Base-by-base conservation (phyloP, 2,329 filamentous ascomycete species). In the Colletotrichum shisoi region DNA sequence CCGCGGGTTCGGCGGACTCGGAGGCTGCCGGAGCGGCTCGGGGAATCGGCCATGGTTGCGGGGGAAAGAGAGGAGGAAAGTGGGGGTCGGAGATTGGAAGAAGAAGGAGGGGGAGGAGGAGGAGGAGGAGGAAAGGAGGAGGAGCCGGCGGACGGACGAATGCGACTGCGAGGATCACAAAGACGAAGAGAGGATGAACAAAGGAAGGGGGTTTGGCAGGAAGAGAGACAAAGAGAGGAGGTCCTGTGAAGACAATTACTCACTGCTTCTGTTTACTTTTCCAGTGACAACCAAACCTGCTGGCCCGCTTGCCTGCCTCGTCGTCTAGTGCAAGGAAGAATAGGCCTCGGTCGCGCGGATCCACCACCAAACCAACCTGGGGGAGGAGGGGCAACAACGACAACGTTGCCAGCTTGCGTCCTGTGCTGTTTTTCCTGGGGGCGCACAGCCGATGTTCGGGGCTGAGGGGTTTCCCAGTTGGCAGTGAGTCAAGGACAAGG, bases 11-110 rank as follows among this genome's bases (percentile, higher is more conserved):
- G 75, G 62, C 72, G 74, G 57, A 74, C 69, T 48, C 75, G 74
- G 63, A 76, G 71, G 58, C 73, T 76, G 56, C 71, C 70, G 62
- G 71, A 71, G 62, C 70, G 73, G 63, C 52, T 70, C 56, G 65
- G 63, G 34, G 73, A 66, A 51, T 76, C 72, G 49, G 69, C 63
- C 75, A 76, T 76, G 63, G 34, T 44, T 21, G 46, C 40, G 40
- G 19, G 27, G 34, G 19, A 9, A 24, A 37, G 54, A 13, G 39
- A 11, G 13, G 39, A 13, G 54, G 42, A n/a, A 31, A 52, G 49
- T 19, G 19, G 44, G 37, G 31, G 21, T 17, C 24, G 49, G 31
- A 37, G 12, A 27, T 21, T 53, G 17, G 21, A 21, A 46, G 44
- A 2, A 24, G 45, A 19, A 11, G 19, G 44, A 13, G 44, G 44